Base-by-base conservation (phyloP, 345 rosid genomes). In the Nasturtium officinale region DNA sequence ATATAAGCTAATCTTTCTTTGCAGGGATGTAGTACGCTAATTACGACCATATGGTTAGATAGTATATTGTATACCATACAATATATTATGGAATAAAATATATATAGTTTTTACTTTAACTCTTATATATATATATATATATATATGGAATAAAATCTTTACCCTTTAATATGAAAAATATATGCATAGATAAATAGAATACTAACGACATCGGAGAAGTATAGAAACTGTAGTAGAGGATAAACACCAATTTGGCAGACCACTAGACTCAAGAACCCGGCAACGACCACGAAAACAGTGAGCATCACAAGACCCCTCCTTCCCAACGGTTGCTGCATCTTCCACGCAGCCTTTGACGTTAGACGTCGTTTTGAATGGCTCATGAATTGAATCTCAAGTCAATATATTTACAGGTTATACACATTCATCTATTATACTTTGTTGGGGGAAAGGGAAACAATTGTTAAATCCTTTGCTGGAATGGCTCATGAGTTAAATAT, bases 171-270 rank as follows among this genome's bases (percentile, higher is more conserved):
- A 26, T 25, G 17, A 52, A 5, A 6, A 51, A 65, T 18, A 4
- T 16, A 48, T 15, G 23, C 26, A 62, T 3, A 46, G 20, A 48
- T 64, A 17, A 17, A 69, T 1, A 42, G 30, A 58, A 46, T 46
- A 70, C 66, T 58, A 30, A 70, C 65, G 47, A 58, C 26, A 37
- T 58, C 66, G 18, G 25, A 7, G 37, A 70, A n/a, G 56, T 40
- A 21, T 9, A 33, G n/a, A 46, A 57, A 33, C 8, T 5, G 46
- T 21, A 18, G 56, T 30, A 30, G 47, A 57, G 33, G 56, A 58
- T 58, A 37, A 46, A 47, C 58, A 23, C 50, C 40, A 60, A 47
- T 30, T 33, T 7, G 75, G 59, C 25, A 35, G n/a, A 71, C 9
- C 37, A 46, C 16, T 3, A 64, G 29, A 50, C 69, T 29, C 17